Evolutionary conservation across 345 rosid species (phyloP).

Genomic region (Geranium rotundifolium): DNA sequence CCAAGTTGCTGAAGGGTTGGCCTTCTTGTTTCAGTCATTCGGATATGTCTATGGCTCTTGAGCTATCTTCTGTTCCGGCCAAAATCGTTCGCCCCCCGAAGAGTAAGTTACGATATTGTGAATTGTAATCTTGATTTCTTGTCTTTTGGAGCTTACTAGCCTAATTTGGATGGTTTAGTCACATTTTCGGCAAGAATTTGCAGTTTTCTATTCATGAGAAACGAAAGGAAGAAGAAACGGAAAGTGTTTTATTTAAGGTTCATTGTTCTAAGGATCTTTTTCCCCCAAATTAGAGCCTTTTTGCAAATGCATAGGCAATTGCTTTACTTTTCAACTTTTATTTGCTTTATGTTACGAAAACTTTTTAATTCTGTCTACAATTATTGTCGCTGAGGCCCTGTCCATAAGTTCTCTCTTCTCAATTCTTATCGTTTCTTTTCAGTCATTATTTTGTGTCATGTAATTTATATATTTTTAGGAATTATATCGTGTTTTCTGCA

Average conservation of each 20-base stretch:
- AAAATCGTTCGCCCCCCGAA: slow-evolving; percentile 63
- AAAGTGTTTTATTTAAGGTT: background rate
- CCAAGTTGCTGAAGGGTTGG: slow-evolving; percentile 67
- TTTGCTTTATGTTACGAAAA: too few species aligned
- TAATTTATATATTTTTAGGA: too few species aligned
- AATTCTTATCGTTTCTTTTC: background rate
- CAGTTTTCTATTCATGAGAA: slow-evolving; percentile 1
- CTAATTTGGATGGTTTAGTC: too few species aligned
- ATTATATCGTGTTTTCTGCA: background rate
- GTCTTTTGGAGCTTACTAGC: too few species aligned
- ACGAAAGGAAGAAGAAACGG: background rate
- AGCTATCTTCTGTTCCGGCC: slow-evolving; percentile 33
- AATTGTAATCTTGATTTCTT: background rate
- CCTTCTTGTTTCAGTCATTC: slow-evolving; percentile 68
- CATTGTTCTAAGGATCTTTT: background rate
- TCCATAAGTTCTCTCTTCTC: background rate
- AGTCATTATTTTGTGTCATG: background rate
- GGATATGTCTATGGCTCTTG: slow-evolving; percentile 21
- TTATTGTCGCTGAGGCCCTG: too few species aligned
- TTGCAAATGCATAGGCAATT: background rate
- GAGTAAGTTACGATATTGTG: slow-evolving; percentile 32
- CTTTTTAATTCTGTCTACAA: too few species aligned
- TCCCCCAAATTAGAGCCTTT: background rate
- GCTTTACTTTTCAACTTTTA: background rate
- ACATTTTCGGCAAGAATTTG: background rate